Conservation (phyloP, 2,329 filamentous ascomycete species). For the Colletotrichum siamense region DNA sequence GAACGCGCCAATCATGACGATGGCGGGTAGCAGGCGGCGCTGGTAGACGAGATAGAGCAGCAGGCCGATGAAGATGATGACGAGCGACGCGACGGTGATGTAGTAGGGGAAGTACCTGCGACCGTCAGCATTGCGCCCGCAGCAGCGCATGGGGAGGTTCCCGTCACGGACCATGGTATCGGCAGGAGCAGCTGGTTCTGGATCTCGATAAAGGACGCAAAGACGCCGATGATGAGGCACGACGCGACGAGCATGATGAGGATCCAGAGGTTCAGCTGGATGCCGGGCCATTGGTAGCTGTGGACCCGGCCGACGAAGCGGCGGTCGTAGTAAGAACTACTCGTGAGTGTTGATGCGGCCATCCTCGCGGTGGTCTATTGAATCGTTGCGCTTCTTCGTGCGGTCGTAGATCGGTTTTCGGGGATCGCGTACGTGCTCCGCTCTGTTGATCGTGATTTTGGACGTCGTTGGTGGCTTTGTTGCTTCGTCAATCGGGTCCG, state of each 20-base stretch:
- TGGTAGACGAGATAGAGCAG: slow-evolving; percentile 68
- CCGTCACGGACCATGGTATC: slow-evolving; percentile 61
- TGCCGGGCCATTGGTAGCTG: slow-evolving; percentile 72
- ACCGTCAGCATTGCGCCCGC: neutral
- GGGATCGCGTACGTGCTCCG: neutral
- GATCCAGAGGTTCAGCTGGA: slow-evolving; percentile 72
- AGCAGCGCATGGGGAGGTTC: neutral
- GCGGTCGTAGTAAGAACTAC: slow-evolving; percentile 50
- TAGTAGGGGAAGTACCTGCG: slow-evolving; percentile 72
- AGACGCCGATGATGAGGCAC: slow-evolving; percentile 65
- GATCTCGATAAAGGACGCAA: slow-evolving; percentile 63
- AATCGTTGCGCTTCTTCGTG: neutral
- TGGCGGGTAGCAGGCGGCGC: slow-evolving; percentile 64
- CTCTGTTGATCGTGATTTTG: neutral
- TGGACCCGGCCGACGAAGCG: slow-evolving; percentile 52
- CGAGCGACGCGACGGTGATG: slow-evolving; percentile 63
- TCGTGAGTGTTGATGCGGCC: slow-evolving; percentile 40
- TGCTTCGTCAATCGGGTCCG: neutral
- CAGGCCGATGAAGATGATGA: slow-evolving; percentile 69
- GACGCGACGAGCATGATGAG: slow-evolving; percentile 68
- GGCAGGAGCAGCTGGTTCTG: slow-evolving; percentile 60
- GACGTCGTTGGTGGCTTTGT: neutral
- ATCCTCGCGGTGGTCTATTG: slow-evolving; percentile 20
- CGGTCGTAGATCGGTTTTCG: neutral
- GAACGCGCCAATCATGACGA: slow-evolving; percentile 69